Conservation (phyloP, 352 stramenopile genomes). For the Pelagophyceae sp. region DNA sequence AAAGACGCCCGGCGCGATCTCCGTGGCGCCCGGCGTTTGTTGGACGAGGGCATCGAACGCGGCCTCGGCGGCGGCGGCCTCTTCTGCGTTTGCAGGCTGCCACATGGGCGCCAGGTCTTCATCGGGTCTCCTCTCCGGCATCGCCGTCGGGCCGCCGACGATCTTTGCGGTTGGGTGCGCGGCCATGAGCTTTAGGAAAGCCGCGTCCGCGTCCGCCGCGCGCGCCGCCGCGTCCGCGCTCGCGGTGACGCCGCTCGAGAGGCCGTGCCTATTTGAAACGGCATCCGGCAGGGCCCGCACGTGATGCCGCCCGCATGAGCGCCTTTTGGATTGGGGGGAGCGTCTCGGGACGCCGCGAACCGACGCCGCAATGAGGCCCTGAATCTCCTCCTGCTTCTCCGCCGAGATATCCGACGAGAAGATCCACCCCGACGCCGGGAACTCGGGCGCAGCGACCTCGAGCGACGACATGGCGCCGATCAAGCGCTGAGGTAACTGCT, state of each 20-base stretch:
- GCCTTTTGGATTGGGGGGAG: too few relatives aligned
- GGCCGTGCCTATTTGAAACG: neutral
- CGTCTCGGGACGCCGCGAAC: too few relatives aligned
- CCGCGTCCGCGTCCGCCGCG: neutral
- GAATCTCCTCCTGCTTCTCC: neutral
- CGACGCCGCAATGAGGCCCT: neutral
- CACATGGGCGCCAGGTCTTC: too few relatives aligned
- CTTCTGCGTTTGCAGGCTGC: neutral
- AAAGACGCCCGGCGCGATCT: neutral
- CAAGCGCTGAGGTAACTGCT: too few relatives aligned
- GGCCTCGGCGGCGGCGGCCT: neutral
- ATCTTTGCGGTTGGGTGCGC: neutral
- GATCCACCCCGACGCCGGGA: neutral
- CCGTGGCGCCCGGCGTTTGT: neutral
- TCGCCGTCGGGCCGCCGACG: neutral
- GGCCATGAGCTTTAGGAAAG: neutral
- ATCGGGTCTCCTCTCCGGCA: neutral
- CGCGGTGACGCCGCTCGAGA: neutral
- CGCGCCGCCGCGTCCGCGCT: neutral
- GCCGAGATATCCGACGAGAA: neutral
- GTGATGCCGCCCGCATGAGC: too few relatives aligned
- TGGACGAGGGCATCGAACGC: neutral
- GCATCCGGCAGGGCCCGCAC: too few relatives aligned
- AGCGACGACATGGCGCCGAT: too few relatives aligned
- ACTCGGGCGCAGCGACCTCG: neutral